Conservation (phyloP, 805 yeast species). For the Saccharomycopsis amapae region DNA sequence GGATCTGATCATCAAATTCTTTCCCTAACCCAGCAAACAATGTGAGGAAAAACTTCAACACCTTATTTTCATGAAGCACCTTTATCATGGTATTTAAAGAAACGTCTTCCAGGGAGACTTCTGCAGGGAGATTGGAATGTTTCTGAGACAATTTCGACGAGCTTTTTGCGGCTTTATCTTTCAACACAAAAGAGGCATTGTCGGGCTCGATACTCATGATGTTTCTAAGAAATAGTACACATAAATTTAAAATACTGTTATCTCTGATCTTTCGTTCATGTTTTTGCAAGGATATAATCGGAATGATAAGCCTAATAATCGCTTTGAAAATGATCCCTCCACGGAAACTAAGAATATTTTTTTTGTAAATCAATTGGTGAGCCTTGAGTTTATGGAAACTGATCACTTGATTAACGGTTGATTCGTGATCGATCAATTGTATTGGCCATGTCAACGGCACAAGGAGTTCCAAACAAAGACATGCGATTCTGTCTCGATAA, state of each 20-base stretch:
- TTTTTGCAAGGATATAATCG: slow-evolving; percentile 45
- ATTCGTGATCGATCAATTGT: slow-evolving; percentile 49
- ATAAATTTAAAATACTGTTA: slow-evolving; percentile 62
- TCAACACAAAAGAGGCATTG: slow-evolving; percentile 23
- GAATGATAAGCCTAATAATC: slow-evolving; percentile 58
- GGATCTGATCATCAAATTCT: slow-evolving; percentile 54
- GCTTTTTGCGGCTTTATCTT: slow-evolving; percentile 32
- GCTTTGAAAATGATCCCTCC: slow-evolving; percentile 63
- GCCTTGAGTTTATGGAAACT: slow-evolving; percentile 55
- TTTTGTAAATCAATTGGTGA: slow-evolving; percentile 67
- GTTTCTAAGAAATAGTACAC: slow-evolving; percentile 69
- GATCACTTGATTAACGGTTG: slow-evolving; percentile 49
- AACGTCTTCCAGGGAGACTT: slow-evolving; percentile 58
- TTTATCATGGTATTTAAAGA: slow-evolving; percentile 49
- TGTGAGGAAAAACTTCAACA: slow-evolving; percentile 65
- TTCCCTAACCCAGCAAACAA: slow-evolving; percentile 56
- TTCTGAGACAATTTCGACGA: slow-evolving; percentile 23
- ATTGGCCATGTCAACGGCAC: slow-evolving; percentile 86
- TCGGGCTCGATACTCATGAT: slow-evolving; percentile 72
- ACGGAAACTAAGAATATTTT: slow-evolving; percentile 48
- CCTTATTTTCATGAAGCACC: slow-evolving; percentile 63
- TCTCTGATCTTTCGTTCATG: slow-evolving; percentile 62
- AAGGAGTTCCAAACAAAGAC: slow-evolving; percentile 68
- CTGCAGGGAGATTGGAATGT: slow-evolving; percentile 44
- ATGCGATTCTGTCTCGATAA: slow-evolving; percentile 53